Conservation (phyloP, 192 early-diverging fungal genomes). For the Umbelopsis sp. region DNA sequence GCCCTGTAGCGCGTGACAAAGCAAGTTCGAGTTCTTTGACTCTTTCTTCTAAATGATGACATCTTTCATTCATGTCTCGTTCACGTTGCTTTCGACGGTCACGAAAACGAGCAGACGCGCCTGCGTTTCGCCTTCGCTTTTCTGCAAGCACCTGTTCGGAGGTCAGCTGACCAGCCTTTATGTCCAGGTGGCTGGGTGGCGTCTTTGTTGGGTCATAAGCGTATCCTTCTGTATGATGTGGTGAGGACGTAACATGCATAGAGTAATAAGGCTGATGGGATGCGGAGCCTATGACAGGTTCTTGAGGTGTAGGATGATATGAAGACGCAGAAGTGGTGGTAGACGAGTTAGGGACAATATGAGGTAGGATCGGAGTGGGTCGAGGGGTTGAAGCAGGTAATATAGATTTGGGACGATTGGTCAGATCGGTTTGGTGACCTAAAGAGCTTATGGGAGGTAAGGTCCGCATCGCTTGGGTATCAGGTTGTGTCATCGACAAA, state of each 20-base stretch:
- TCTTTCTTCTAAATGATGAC: conserved; percentile 47
- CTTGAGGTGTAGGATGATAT: neutral
- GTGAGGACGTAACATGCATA: neutral
- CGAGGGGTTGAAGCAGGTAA: neutral
- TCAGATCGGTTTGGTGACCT: neutral
- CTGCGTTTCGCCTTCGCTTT: conserved; percentile 63
- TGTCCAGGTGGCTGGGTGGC: neutral
- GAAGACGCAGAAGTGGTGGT: neutral
- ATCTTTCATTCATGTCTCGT: conserved; percentile 56
- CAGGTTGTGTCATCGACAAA: neutral
- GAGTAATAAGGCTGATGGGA: neutral
- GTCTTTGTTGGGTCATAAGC: neutral
- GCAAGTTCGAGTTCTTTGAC: conserved; percentile 37
- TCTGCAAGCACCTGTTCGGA: conserved; percentile 58
- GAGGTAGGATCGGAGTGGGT: neutral
- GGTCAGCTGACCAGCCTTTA: neutral
- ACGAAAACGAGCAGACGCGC: conserved; percentile 64
- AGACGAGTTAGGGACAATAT: too few relatives aligned
- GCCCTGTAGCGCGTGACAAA: conserved; percentile 13
- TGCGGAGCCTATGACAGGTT: neutral
- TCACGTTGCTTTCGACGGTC: conserved; percentile 67
- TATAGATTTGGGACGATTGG: neutral
- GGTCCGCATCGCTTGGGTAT: neutral
- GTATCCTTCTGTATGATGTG: neutral
- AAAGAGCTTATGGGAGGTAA: conserved; percentile 5